Base-by-base conservation (phyloP, 768 basidiomycete species). In the Sporobolomyces roseus region DNA sequence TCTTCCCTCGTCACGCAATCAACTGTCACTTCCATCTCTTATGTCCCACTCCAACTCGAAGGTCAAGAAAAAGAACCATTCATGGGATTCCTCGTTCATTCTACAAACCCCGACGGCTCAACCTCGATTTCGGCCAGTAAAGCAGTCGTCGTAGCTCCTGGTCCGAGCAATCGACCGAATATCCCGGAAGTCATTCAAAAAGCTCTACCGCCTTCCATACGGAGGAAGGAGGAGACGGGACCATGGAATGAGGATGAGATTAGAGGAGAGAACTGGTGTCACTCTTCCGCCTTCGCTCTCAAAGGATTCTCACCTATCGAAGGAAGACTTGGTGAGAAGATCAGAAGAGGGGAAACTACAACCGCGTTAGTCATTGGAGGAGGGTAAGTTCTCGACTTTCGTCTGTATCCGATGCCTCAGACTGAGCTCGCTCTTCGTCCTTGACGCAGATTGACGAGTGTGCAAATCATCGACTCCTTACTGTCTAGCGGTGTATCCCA, bases 291-390 rank as follows among this genome's bases (percentile, higher is more conserved):
- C 17, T 68, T 73, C 8, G 55, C 68, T 27, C 4, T 46, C 30
- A 25, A 33, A 12, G 65, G 54, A 10, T 71, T 43, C 30, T 29
- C 41, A 38, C 69, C 74, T 68, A 63, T 74, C 58, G 78, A 74
- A 60, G 68, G 65, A 36, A 33, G 71, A 35, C 76, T 79, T 67
- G 74, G 75, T n/a, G 75, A 74, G 50, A 73, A 72, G 59, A 70
- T 78, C 8, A 69, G 74, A 61, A 70, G 61, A 58, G 75, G 78
- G 41, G 63, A 74, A 66, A n/a, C 9, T 5, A 67, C 65, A 16
- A 53, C 55, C 1, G 61, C 67, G 5, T 49, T 75, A 33, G 72
- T 77, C 23, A 63, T 76, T 16, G 76, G 76, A 2, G 76, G 76
- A 36, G 76, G 76, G 64, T 74, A 25, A 51, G 66, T 27, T 58